Conservation (phyloP, 1,284 basidiomycete species). For the Microbotryum intermedium region DNA sequence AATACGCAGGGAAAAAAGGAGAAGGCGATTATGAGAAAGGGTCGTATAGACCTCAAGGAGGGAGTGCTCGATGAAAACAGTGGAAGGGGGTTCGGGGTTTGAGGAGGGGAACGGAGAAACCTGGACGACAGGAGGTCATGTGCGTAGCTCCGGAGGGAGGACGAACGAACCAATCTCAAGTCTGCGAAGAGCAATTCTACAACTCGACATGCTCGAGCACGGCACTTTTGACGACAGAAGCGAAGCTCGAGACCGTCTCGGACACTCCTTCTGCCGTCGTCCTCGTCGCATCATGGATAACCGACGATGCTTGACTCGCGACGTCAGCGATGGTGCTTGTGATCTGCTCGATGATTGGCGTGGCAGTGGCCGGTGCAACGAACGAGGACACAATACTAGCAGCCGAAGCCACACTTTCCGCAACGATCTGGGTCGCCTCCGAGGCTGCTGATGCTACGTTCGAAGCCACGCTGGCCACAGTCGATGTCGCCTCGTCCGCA, state of each 20-base stretch:
- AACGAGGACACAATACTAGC: not conserved
- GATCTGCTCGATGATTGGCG: not conserved
- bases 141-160: not conserved
- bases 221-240: not conserved
- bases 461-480: not conserved
- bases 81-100: too few relatives aligned
- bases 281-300: conserved; percentile 12
- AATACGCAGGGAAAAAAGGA: too few relatives aligned
- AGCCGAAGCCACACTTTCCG: not conserved
- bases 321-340: not conserved
- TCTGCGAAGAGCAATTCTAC: too few relatives aligned
- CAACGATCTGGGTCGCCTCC: not conserved
- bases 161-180: too few relatives aligned
- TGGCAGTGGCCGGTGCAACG: not conserved
- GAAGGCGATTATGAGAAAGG: too few relatives aligned
- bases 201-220: not conserved
- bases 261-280: conserved; percentile 10
- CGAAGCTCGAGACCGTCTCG: conserved; percentile 2
- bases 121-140: not conserved
- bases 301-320: conserved; percentile 1
- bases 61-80: too few relatives aligned
- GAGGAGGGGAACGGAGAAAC: not conserved
- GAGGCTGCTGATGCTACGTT: not conserved
- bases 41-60: too few relatives aligned
- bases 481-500: too few relatives aligned